Percentiles rank a stretch among this genome's conserved stretches.
These are phyloP conservation scores for Epichloe baconii DNA, from an alignment of 2,329 filamentous ascomycete species.

Conservation along the genomic window DNA sequence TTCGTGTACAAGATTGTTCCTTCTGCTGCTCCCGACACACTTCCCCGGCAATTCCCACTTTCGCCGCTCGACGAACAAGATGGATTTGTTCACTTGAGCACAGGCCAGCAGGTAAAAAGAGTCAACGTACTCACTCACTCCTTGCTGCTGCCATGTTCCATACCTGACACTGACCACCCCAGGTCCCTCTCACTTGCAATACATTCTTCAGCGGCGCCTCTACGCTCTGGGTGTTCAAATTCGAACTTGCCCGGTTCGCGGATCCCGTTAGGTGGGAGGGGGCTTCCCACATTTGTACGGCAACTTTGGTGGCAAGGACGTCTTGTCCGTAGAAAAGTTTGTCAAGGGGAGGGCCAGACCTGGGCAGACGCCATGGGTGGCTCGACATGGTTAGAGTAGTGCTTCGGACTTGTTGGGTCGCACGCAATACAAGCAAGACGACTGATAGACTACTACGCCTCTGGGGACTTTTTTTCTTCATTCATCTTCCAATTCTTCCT, in stretches of 20 bases:
- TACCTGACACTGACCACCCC: not conserved
- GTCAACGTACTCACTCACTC: too few species aligned
- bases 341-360: constrained; percentile 26
- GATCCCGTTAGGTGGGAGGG: constrained; percentile 41
- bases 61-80: constrained; percentile 47
- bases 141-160: too few species aligned
- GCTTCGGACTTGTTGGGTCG: not conserved
- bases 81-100: constrained; percentile 50
- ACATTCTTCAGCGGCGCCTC: constrained; percentile 28
- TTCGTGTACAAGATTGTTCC: constrained; percentile 51
- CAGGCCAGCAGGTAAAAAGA: constrained; percentile 34
- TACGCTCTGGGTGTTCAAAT: constrained; percentile 38
- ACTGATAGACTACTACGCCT: too few species aligned
- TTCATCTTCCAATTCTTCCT: not conserved
- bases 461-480: not conserved
- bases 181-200: constrained; percentile 32
- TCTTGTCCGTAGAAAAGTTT: constrained; percentile 34
- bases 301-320: constrained; percentile 39
- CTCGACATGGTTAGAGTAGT: constrained; percentile 29
- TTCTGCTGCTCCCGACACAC: constrained; percentile 34
- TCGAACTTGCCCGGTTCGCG: constrained; percentile 33
- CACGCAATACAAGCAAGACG: not conserved
- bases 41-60: constrained; percentile 41
- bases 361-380: constrained; percentile 34
- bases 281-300: constrained; percentile 47